phyloP scores from a whole-genome alignment of 768 basidiomycete genomes.

The Gautieria morchelliformis region DNA sequence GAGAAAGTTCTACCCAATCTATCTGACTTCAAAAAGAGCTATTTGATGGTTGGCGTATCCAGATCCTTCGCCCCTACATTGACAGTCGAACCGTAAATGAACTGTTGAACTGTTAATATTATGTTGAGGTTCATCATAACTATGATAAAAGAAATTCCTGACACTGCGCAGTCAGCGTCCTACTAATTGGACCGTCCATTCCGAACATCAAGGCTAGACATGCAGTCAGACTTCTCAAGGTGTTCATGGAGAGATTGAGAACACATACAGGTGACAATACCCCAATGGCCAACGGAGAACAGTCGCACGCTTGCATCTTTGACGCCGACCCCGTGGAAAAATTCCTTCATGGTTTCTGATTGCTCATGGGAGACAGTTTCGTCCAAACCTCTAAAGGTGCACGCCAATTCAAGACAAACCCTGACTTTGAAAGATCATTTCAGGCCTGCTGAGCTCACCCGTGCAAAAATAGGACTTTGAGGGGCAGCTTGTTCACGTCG shows the following conservation, averaged over 20 bases:
- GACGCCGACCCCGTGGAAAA: constrained; percentile 14
- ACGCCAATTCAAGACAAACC: background rate
- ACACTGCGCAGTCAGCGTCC: background rate
- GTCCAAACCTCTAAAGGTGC: constrained; percentile 12
- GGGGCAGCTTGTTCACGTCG: constrained; percentile 10
- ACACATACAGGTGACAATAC: constrained; percentile 6
- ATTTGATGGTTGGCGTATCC: too few species aligned
- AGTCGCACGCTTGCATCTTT: constrained; percentile 6
- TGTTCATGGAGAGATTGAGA: background rate
- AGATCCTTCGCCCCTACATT: background rate
- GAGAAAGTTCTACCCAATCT: background rate
- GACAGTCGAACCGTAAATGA: background rate
- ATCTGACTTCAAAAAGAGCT: background rate
- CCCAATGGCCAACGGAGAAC: constrained; percentile 13
- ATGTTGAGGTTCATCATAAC: background rate
- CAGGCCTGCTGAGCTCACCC: constrained; percentile 9
- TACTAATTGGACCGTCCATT: constrained; percentile 3
- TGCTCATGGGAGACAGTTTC: constrained; percentile 11
- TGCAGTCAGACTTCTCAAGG: too few species aligned
- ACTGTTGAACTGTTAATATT: background rate
- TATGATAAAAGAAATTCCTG: background rate
- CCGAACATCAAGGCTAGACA: constrained; percentile 7
- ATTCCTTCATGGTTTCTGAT: constrained; percentile 15
- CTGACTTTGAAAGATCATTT: background rate
- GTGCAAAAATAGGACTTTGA: constrained; percentile 13